phyloP scores from a whole-genome alignment of 163 green algal genomes.

The Scenedesmus sp. region DNA sequence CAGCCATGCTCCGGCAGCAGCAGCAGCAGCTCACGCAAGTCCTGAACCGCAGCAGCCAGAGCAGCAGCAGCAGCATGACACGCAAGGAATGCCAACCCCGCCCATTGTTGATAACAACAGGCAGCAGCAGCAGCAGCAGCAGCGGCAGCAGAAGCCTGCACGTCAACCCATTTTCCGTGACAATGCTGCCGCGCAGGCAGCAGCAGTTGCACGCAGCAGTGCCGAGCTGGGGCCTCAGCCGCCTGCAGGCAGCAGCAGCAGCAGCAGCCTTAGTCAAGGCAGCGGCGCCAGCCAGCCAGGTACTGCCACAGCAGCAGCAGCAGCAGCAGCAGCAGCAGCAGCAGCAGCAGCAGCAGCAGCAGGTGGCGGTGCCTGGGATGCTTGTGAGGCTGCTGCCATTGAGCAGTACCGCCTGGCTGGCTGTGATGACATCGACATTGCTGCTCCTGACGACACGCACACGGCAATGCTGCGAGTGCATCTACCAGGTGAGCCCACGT shows the following conservation, averaged over 20 bases:
- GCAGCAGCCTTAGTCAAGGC: background rate
- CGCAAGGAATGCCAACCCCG: background rate
- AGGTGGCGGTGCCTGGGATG: background rate
- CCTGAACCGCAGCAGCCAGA: background rate
- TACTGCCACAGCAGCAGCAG: background rate
- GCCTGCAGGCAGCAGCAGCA: background rate
- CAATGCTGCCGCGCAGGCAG: background rate
- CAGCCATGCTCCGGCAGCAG: background rate
- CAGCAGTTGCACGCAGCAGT: background rate
- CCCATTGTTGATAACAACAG: background rate
- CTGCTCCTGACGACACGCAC: background rate
- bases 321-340: background rate
- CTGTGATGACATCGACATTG: background rate
- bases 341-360: background rate
- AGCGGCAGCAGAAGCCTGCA: background rate
- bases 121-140: background rate
- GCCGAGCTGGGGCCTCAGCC: too few relatives aligned
- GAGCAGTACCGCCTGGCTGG: background rate
- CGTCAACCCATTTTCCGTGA: background rate
- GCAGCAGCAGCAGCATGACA: background rate
- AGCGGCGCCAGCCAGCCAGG: background rate
- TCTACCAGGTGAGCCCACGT: background rate
- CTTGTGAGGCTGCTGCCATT: background rate
- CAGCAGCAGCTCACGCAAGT: background rate
- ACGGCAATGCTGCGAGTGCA: background rate